These are phyloP conservation scores for Sanguinoderma infundibulare DNA, from an alignment of 1,284 basidiomycete genomes.

Conservation along the genomic window DNA sequence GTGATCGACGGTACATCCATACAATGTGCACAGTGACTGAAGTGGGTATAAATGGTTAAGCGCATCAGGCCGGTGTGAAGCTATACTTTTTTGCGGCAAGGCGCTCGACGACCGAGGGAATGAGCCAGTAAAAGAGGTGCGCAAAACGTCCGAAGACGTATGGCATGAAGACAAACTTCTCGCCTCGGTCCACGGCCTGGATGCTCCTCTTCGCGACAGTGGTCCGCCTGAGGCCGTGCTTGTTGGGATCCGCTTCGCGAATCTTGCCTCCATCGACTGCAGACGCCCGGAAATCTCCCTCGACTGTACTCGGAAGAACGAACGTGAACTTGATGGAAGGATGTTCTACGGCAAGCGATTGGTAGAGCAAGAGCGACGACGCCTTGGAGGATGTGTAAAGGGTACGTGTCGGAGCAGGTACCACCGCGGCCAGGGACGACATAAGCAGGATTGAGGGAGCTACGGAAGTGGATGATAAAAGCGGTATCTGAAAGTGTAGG, in stretches of 20 bases:
- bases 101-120: slow-evolving; percentile 60
- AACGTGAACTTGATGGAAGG: slow-evolving; percentile 63
- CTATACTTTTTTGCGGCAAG: slow-evolving; percentile 63
- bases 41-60: neutral
- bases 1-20: neutral
- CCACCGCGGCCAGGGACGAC: slow-evolving; percentile 79
- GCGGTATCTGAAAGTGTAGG: slow-evolving; percentile 63
- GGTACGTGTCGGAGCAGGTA: slow-evolving; percentile 86
- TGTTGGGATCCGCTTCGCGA: slow-evolving; percentile 57
- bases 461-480: slow-evolving; percentile 70
- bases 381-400: slow-evolving; percentile 88
- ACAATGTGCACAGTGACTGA: neutral
- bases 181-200: slow-evolving; percentile 56
- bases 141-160: slow-evolving; percentile 32
- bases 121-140: slow-evolving; percentile 66
- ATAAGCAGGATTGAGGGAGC: slow-evolving; percentile 81
- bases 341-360: slow-evolving; percentile 81
- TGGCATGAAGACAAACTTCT: slow-evolving; percentile 64
- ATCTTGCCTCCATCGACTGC: slow-evolving; percentile 67
- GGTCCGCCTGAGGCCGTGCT: slow-evolving; percentile 57
- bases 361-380: slow-evolving; percentile 79
- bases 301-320: slow-evolving; percentile 65
- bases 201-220: slow-evolving; percentile 62
- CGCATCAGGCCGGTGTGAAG: slow-evolving; percentile 8
- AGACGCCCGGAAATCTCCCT: slow-evolving; percentile 81